phyloP scores from a whole-genome alignment of 2,329 filamentous ascomycete species.

The Fusarium sp. region DNA sequence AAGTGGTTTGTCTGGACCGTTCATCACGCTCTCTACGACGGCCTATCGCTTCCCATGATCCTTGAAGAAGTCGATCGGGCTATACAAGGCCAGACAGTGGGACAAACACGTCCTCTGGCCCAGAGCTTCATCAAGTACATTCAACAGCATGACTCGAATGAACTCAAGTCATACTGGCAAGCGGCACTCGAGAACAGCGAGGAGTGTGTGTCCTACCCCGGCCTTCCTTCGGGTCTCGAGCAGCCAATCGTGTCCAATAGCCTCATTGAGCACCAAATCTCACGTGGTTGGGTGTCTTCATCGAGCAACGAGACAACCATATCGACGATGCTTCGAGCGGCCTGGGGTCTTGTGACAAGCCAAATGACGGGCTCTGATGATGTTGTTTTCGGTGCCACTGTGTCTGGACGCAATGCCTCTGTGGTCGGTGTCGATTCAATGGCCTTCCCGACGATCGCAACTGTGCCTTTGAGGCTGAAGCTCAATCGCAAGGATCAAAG shows the following conservation, averaged over 20 bases:
- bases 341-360: conserved; percentile 62
- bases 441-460: conserved; percentile 52
- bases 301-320: conserved; percentile 5
- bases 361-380: conserved; percentile 57
- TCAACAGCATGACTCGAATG: conserved; percentile 48
- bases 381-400: conserved; percentile 56
- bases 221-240: conserved; percentile 55
- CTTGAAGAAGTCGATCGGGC: background rate
- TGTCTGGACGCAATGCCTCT: conserved; percentile 52
- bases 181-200: conserved; percentile 43
- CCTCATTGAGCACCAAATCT: conserved; percentile 59
- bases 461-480: conserved; percentile 54
- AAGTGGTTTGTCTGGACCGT: conserved; percentile 7
- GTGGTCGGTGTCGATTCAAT: conserved; percentile 36
- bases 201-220: conserved; percentile 49
- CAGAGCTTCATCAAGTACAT: conserved; percentile 59
- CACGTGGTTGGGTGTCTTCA: background rate
- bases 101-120: conserved; percentile 42
- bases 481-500: conserved; percentile 42
- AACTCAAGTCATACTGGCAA: conserved; percentile 57
- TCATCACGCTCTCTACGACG: conserved; percentile 63
- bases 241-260: conserved; percentile 55
- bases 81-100: background rate
- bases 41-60: conserved; percentile 9
- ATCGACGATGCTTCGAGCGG: conserved; percentile 48